Conservation (phyloP, 2,329 filamentous ascomycete genomes). For the Periconia digitata region DNA sequence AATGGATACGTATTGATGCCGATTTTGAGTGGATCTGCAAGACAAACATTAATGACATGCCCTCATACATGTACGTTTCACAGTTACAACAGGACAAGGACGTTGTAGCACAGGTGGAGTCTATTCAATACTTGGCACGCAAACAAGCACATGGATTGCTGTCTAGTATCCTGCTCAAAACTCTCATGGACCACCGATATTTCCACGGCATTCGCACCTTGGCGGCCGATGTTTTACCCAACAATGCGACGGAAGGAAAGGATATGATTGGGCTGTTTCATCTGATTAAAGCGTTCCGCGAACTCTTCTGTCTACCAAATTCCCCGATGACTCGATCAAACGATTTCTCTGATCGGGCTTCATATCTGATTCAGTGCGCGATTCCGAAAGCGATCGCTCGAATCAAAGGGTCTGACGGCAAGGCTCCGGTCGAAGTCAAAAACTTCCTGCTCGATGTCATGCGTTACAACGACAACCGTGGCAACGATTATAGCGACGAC, state of each 20-base stretch:
- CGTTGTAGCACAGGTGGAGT: constrained; percentile 76
- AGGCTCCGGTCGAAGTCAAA: constrained; percentile 76
- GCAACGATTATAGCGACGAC: constrained; percentile 86
- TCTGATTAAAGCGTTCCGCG: constrained; percentile 80
- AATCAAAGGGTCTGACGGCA: constrained; percentile 73
- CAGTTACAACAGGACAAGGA: constrained; percentile 97
- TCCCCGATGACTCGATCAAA: constrained; percentile 82
- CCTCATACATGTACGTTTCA: constrained; percentile 96
- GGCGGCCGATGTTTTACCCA: constrained; percentile 76
- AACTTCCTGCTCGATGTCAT: constrained; percentile 86
- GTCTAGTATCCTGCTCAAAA: constrained; percentile 85
- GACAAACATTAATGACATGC: constrained; percentile 74
- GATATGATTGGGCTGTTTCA: constrained; percentile 81
- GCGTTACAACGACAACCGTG: constrained; percentile 90
- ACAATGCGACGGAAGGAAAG: constrained; percentile 61
- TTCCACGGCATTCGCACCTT: constrained; percentile 89
- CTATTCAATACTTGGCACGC: constrained; percentile 73
- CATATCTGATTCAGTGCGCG: constrained; percentile 81
- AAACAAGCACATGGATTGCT: constrained; percentile 74
- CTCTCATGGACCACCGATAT: constrained; percentile 87
- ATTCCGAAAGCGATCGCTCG: constrained; percentile 80
- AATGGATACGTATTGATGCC: constrained; percentile 97
- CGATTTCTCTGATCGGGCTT: constrained; percentile 83
- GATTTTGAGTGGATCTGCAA: constrained; percentile 98
- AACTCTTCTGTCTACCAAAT: constrained; percentile 82